A percentile compares a stretch with the other conserved stretches of the same genome.
Evolutionary conservation across 2,329 filamentous ascomycete genomes (phyloP).

Genomic region (Claviceps lovelessii): DNA sequence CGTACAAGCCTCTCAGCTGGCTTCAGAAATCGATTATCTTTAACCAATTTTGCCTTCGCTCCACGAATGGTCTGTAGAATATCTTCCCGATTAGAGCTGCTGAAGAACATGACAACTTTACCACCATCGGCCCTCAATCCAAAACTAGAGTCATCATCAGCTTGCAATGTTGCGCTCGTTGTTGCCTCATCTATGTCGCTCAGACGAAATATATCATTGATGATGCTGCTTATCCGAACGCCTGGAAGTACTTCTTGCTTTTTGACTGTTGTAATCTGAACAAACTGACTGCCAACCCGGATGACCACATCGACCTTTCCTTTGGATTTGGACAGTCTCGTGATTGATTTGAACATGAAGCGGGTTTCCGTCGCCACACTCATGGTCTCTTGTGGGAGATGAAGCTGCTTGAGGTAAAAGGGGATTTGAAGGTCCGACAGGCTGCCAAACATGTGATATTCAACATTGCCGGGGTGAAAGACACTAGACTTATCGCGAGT

Average conservation of each 20-base stretch:
- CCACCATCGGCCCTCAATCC: constrained; percentile 53
- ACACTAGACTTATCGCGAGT: constrained; percentile 45
- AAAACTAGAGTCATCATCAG: constrained; percentile 53
- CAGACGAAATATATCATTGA: constrained; percentile 57
- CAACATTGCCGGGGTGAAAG: constrained; percentile 50
- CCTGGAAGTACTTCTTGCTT: constrained; percentile 54
- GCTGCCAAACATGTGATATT: constrained; percentile 52
- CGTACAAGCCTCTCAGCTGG: constrained; percentile 50
- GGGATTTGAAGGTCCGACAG: constrained; percentile 51
- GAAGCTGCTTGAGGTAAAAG: constrained; percentile 51
- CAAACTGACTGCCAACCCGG: constrained; percentile 54
- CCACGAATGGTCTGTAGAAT: constrained; percentile 48
- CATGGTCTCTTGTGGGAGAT: constrained; percentile 56
- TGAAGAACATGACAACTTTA: constrained; percentile 59
- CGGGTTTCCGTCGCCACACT: constrained; percentile 52
- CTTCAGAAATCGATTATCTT: constrained; percentile 46
- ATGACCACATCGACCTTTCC: constrained; percentile 57
- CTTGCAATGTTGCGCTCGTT: constrained; percentile 41
- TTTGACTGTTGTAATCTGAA: constrained; percentile 54
- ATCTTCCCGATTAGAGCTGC: constrained; percentile 48
- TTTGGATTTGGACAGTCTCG: constrained; percentile 51
- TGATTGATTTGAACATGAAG: constrained; percentile 51
- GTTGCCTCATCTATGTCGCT: constrained; percentile 51
- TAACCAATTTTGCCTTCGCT: constrained; percentile 50
- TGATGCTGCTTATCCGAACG: constrained; percentile 44